Percentiles rank a stretch among this genome's conserved stretches.
phyloP scores from a whole-genome alignment of 768 basidiomycete genomes.

The Lactarius vividus region DNA sequence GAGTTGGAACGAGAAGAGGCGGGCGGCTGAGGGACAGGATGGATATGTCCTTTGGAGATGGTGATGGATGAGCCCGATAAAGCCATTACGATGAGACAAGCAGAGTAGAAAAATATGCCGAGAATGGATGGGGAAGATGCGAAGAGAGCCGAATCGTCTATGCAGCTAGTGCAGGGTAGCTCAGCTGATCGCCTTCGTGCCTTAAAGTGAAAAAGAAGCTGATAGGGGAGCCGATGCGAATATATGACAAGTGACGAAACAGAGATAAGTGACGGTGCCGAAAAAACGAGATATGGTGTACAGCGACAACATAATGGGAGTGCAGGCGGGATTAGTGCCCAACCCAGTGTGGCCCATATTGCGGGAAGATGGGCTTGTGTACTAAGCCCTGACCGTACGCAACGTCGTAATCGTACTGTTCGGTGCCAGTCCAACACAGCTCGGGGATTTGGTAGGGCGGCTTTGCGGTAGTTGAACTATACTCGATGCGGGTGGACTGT shows the following conservation, averaged over 20 bases:
- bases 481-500: slow-evolving; percentile 25
- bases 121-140: slow-evolving; percentile 34
- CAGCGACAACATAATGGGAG: slow-evolving; percentile 13
- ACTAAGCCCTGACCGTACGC: slow-evolving; percentile 44
- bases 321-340: slow-evolving; percentile 39
- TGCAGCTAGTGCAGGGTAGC: slow-evolving; percentile 25
- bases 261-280: slow-evolving; percentile 24
- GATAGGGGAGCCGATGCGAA: slow-evolving; percentile 19
- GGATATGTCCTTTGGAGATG: slow-evolving; percentile 52
- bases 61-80: slow-evolving; percentile 29
- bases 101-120: slow-evolving; percentile 29
- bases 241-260: slow-evolving; percentile 34
- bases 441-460: slow-evolving; percentile 18
- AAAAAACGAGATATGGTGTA: slow-evolving; percentile 15
- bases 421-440: slow-evolving; percentile 28
- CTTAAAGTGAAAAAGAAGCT: slow-evolving; percentile 18
- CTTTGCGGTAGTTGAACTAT: slow-evolving; percentile 22
- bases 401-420: slow-evolving; percentile 40
- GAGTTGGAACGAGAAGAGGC: slow-evolving; percentile 34
- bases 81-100: slow-evolving; percentile 31
- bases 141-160: slow-evolving; percentile 32
- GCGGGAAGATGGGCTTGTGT: slow-evolving; percentile 40
- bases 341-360: slow-evolving; percentile 51
- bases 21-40: slow-evolving; percentile 54
- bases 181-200: slow-evolving; percentile 23